phyloP scores from a whole-genome alignment of 371 early-diverging fungal species.

The Thermomucor indicae-seudaticae region DNA sequence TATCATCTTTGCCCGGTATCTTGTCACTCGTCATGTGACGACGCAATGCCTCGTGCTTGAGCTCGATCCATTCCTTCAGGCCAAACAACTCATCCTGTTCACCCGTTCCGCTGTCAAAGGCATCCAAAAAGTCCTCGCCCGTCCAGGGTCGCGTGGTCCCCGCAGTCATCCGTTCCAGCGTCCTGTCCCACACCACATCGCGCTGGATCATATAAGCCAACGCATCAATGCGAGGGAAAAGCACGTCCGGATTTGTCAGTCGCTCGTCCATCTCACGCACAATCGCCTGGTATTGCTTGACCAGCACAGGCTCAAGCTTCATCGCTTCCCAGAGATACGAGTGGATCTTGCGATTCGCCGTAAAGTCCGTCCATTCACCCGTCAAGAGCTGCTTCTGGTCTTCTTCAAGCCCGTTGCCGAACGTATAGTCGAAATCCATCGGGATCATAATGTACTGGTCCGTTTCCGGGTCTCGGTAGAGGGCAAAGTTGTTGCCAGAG shows the following conservation, averaged over 20 bases:
- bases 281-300: constrained; percentile 9
- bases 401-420: constrained; percentile 32
- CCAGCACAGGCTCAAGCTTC: constrained; percentile 8
- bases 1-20: not conserved
- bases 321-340: constrained; percentile 23
- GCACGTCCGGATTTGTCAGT: constrained; percentile 8
- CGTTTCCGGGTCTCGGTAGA: constrained; percentile 13
- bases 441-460: constrained; percentile 24
- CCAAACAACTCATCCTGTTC: constrained; percentile 14
- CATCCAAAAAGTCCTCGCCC: constrained; percentile 10
- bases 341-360: constrained; percentile 10
- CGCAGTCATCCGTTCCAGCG: constrained; percentile 7
- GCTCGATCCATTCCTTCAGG: constrained; percentile 17
- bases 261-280: constrained; percentile 7
- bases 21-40: constrained; percentile 1
- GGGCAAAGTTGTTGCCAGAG: constrained; percentile 25
- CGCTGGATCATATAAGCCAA: constrained; percentile 21
- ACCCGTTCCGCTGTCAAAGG: constrained; percentile 13
- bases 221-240: constrained; percentile 15
- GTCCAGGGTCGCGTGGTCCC: constrained; percentile 13
- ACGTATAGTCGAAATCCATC: constrained; percentile 43
- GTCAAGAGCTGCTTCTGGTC: constrained; percentile 18
- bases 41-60: constrained; percentile 8
- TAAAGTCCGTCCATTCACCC: constrained; percentile 17
- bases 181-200: constrained; percentile 20